These are phyloP conservation scores for Rhexocercosporidium sp. DNA, from an alignment of 2,329 filamentous ascomycete genomes.

Conservation along the genomic window DNA sequence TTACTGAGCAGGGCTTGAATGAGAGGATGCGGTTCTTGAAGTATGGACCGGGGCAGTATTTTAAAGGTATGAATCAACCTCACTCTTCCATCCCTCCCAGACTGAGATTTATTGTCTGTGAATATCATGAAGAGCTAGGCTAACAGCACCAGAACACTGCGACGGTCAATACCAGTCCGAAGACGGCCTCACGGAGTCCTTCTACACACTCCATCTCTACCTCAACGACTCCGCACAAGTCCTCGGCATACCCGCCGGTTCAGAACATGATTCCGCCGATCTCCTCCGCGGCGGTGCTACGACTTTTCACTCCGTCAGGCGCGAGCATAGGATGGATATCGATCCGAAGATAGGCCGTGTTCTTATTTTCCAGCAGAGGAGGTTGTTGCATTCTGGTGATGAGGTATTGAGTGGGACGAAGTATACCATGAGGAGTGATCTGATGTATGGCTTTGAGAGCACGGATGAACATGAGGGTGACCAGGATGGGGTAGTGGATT, in stretches of 20 bases:
- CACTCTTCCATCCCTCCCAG: background rate
- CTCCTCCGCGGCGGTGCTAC: slow-evolving; percentile 52
- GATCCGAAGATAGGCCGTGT: slow-evolving; percentile 62
- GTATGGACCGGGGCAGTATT: slow-evolving; percentile 75
- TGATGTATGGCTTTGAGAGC: slow-evolving; percentile 51
- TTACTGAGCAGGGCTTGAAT: slow-evolving; percentile 58
- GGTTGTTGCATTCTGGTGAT: slow-evolving; percentile 59
- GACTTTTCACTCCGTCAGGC: slow-evolving; percentile 54
- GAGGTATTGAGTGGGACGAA: slow-evolving; percentile 57
- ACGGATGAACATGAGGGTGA: slow-evolving; percentile 5
- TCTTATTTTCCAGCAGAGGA: slow-evolving; percentile 62
- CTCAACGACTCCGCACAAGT: slow-evolving; percentile 55
- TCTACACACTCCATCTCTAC: slow-evolving; percentile 62
- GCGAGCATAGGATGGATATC: slow-evolving; percentile 54
- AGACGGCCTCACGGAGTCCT: slow-evolving; percentile 36
- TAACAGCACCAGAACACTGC: slow-evolving; percentile 59
- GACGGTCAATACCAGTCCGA: slow-evolving; percentile 63
- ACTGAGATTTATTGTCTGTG: background rate
- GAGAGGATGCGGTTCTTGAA: slow-evolving; percentile 77
- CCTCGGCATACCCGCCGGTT: slow-evolving; percentile 39
- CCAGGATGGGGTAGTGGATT: background rate
- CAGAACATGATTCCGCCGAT: slow-evolving; percentile 7
- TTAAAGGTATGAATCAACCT: slow-evolving; percentile 51
- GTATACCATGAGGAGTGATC: slow-evolving; percentile 61
- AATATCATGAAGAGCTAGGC: slow-evolving; percentile 11